Evolutionary conservation across 768 basidiomycete genomes (phyloP), one percentile per base, ranked within the genome.

Genomic region (Agrocybe praecox): DNA sequence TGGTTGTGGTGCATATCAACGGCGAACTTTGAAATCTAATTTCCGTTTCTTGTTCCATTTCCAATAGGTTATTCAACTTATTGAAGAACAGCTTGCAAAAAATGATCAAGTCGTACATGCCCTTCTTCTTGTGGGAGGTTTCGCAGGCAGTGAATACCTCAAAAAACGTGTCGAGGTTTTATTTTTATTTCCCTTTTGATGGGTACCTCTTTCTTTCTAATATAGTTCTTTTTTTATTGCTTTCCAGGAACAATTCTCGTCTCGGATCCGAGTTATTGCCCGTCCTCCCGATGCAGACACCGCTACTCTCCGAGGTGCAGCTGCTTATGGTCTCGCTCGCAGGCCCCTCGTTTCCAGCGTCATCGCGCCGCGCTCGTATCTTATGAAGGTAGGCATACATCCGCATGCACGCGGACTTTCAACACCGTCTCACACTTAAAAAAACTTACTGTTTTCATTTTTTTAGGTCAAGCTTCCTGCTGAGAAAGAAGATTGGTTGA

Each of bases 231-330:
- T 61, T 36, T 55, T 21, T 42, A 56, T 53, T 56, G 46, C 15
- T 40, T 49, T 36, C 43, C 62, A 92, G 88, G 86, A 84, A 62
- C 84, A 79, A 61, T 91, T 94, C 66, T 76, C 78, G 7, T 71
- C 79, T 36, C 80, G 80, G 46, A 89, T 94, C 46, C 80, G 74
- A 49, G 87, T 91, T 55, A 90, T 95, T 66, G 89, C 88, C 32
- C 84, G 94, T 50, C 93, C 94, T 23, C 79, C 86, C 34, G 93
- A 96, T 73, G 87, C 90, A 24, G 94, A 95, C 67, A 94, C 93
- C 14, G 94, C 94, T 2, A 95, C 93, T 1, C 74, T 89, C 54
- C 88, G 92, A 52, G 93, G 93, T 45, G 93, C 90, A n/a, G 93
- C 93, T 32, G 83, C 87, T 67, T 94, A 94, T 69, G 93, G 93